A percentile compares a stretch with the other conserved stretches of the same genome.
These are phyloP conservation scores for Agastache rugosa DNA, from an alignment of 257 asterid species.

Conservation along the genomic window DNA sequence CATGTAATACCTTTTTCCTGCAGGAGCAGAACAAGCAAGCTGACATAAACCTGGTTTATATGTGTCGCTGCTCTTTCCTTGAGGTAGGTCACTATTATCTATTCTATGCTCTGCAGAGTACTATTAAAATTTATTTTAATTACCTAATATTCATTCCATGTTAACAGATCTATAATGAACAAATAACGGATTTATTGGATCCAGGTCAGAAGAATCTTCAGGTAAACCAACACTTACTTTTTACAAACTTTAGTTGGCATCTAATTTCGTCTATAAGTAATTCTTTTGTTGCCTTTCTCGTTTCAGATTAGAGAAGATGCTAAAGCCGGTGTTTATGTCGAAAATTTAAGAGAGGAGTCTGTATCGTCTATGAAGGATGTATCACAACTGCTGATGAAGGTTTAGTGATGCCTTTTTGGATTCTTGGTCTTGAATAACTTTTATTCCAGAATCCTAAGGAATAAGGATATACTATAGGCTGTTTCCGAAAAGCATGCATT, in stretches of 20 bases:
- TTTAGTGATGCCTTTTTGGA: conserved; percentile 36
- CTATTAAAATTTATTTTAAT: background rate
- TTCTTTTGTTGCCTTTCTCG: conserved; percentile 33
- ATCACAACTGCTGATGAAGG: conserved; percentile 86
- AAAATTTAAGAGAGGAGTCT: conserved; percentile 89
- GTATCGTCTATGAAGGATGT: conserved; percentile 91
- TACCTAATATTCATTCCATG: conserved; percentile 30
- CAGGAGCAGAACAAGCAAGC: conserved; percentile 92
- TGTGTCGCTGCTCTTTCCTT: conserved; percentile 96
- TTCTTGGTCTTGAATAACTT: conserved; percentile 12
- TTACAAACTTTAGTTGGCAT: conserved; percentile 12
- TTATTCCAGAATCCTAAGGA: background rate
- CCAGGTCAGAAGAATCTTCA: conserved; percentile 93
- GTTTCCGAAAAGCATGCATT: background rate
- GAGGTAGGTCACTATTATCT: conserved; percentile 62
- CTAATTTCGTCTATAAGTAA: background rate
- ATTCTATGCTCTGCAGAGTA: conserved; percentile 19
- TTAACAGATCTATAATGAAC: conserved; percentile 94
- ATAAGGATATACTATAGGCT: conserved; percentile 8
- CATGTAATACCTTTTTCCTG: conserved; percentile 38
- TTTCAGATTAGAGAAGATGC: conserved; percentile 94
- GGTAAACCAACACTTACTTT: conserved; percentile 52
- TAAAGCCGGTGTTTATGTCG: conserved; percentile 94
- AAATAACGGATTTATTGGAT: conserved; percentile 95
- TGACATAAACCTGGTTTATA: conserved; percentile 81